Evolutionary conservation across 306 rosid genomes (phyloP), one percentile per base, ranked within the genome.

Genomic region (Medicago lupulina): DNA sequence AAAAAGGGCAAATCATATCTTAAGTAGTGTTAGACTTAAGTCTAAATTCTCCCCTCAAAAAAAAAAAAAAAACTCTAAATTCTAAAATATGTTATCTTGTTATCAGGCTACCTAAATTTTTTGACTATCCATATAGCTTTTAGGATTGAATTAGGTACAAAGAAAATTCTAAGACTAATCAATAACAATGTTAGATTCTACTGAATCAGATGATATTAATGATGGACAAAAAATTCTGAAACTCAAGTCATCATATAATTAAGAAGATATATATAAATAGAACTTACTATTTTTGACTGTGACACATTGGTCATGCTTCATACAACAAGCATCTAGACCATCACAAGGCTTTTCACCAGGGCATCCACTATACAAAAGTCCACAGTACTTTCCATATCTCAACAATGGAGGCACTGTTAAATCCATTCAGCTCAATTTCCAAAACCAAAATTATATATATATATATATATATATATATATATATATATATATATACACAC

Each of bases 321-420:
- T 90, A 53, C 98, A 96, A 50, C 99, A 92, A 51, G 90, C 88
- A 51, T 96, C 99, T 50, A 92, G 95, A 61, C 93, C 99, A 88
- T 96, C 96, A 73, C 99, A 96, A 46, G 99, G 99, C 19, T n/a
- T 71, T 85, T 96, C 92, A 21, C 97, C 98, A 0, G 97, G 96
- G 74, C 99, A 96, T 49, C 99, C 99, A 74, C 99, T 92, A 36
- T 89, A 92, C 43, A 92, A 54, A 19, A 92, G 88, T 25, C 98
- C 98, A 79, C 99, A 95, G 58, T 92, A 95, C 85, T 95, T 92
- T 19, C 98, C 99, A 84, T 95, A 95, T 85, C 91, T 85, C 81
- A 96, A 75, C 47, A 92, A 78, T 79, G 98, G 98, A 64, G 99
- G 91, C 76, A 95, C 99, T 90, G 74, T 39, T 25, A 71, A 76